Evolutionary conservation across 371 early-diverging fungal species (phyloP), one percentile per base, ranked within the genome.

Genomic region (Choanephora cucurbitarum): DNA sequence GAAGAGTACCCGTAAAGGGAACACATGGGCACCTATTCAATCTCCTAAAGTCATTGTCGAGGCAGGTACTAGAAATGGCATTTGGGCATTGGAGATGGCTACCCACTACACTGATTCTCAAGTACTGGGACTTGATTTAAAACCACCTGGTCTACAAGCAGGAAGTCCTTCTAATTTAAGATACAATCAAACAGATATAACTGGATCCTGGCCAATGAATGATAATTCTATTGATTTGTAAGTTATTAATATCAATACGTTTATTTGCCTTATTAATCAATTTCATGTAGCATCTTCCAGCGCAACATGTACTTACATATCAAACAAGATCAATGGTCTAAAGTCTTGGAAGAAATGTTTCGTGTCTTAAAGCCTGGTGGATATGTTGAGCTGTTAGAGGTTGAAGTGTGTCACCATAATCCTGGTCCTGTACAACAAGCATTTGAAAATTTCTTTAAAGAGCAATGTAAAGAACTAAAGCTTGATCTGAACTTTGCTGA

Each of bases 1-100:
- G 11, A 78, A 78, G 45, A 75, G 72, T 42, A 69, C 73, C 9
- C 60, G 79, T 18, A 78, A 78, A 52, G 56, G 64, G 2, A 78
- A 78, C 41, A 43, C 58, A 2, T 70, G 73, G 70, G 70, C 70
- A 17, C 60, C 69, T 5, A 53, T 78, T 14, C 62, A 77, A 2
- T 60, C 71, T 0, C 63, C 72, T 21, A 62, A 59, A 24, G 67
- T 73, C 34, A 75, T 84, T 57, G 65, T 84, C 43, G 81, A 82
- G 49, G 66, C 72, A 18, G 84, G 82, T 32, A 76, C 75, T 34
- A 79, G 74, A 48, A 70, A 78, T 65, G 70, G 70, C 42, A 75
- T 79, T 49, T 86, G 86, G 86, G 75, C 82, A 3, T 52, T 83
- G n/a, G 86, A 86, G 64, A 81, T 84, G 80, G 80, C 84, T 11